Evolutionary conservation across 768 basidiomycete genomes (phyloP).

Genomic region (Rubroboletus satanas): DNA sequence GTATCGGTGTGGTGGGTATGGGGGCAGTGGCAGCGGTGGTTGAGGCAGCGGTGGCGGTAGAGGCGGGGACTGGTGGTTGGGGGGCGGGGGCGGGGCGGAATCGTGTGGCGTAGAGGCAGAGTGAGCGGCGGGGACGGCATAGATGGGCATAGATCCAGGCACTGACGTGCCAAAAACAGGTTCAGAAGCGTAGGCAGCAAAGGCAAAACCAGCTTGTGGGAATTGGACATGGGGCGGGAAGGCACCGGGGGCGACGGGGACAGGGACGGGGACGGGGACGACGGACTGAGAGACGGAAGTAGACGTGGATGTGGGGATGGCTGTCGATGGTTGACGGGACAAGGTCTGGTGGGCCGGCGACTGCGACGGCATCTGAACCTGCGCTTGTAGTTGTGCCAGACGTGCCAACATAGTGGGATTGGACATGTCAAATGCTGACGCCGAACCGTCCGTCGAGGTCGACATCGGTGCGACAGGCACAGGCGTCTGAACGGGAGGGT

Average conservation of each 20-base stretch:
- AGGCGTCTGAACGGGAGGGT: not conserved
- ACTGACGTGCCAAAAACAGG: not conserved
- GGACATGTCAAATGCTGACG: conserved; percentile 15
- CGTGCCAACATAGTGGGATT: conserved; percentile 25
- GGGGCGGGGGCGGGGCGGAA: not conserved
- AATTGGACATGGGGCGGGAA: conserved; percentile 1
- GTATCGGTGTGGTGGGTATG: conserved; percentile 2
- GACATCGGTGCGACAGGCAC: not conserved
- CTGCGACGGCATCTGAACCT: conserved; percentile 11
- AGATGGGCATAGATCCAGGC: not conserved
- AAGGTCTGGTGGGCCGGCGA: not conserved
- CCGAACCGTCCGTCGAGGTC: not conserved
- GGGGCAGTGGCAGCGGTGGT: not conserved
- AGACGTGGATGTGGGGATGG: not conserved
- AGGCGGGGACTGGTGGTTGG: not conserved
- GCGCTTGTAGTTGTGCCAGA: conserved; percentile 24
- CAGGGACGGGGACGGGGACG: not conserved
- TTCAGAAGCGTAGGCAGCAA: not conserved
- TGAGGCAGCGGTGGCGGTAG: not conserved
- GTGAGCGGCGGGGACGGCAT: not conserved
- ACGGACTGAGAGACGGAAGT: not conserved
- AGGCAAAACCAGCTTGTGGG: not conserved
- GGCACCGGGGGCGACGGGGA: not conserved
- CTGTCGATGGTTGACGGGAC: conserved; percentile 3
- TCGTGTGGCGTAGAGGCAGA: not conserved